Conservation (phyloP, 139 green algal species). For the Tetratostichococcus sp. region DNA sequence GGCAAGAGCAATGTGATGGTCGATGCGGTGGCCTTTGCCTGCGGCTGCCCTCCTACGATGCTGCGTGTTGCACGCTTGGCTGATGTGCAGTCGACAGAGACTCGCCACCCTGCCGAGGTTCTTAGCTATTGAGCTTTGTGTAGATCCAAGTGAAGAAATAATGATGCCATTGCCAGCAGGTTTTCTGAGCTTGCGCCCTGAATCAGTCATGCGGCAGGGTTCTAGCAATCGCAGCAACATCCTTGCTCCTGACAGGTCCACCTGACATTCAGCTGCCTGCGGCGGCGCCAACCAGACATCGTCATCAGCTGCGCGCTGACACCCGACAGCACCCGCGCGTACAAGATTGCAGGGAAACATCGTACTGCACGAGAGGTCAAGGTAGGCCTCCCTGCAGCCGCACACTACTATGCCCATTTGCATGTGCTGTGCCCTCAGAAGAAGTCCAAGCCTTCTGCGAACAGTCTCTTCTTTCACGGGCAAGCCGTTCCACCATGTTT, state of each 20-base stretch:
- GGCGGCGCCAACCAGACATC: not conserved
- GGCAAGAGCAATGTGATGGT: conserved; percentile 52
- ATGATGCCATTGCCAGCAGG: too few species aligned
- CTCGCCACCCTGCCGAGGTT: not conserved
- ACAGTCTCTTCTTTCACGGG: too few species aligned
- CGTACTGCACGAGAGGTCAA: not conserved
- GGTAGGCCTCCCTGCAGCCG: too few species aligned
- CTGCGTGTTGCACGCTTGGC: not conserved
- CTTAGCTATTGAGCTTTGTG: too few species aligned
- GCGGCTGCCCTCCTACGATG: not conserved
- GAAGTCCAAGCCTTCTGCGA: too few species aligned
- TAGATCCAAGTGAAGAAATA: too few species aligned
- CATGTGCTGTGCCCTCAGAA: too few species aligned
- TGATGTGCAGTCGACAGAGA: not conserved
- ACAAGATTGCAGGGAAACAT: conserved; percentile 27
- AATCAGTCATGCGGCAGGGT: too few species aligned
- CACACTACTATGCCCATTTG: too few species aligned
- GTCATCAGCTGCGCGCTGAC: conserved; percentile 25
- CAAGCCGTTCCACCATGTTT: too few species aligned
- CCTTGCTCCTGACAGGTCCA: conserved; percentile 11
- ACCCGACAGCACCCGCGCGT: conserved; percentile 33
- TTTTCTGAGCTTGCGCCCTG: too few species aligned
- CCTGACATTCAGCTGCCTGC: conserved; percentile 31
- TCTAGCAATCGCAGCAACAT: too few species aligned
- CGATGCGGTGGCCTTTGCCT: not conserved